Base-by-base conservation (phyloP, 2,329 filamentous ascomycete genomes). In the Penicillium sp. region DNA sequence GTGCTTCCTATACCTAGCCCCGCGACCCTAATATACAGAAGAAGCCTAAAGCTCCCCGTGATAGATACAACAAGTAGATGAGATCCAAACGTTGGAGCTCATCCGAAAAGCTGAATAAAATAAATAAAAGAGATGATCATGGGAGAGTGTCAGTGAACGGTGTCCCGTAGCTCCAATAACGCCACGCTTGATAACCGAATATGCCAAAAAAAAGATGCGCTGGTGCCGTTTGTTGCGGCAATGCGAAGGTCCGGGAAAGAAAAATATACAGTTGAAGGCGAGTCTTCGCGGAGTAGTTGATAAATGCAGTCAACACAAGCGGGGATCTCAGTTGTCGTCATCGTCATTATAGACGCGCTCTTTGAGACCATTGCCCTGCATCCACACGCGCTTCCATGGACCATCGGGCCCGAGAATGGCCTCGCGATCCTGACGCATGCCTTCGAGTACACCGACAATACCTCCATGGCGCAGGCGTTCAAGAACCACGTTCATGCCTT, bases 371-470 rank as follows among this genome's bases (percentile, higher is more conserved):
- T 60, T 63, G 6, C 68, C 66, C 12, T 68, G 61, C 24, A 67
- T 51, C 71, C 68, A 74, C 18, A 66, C 65, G 27, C 67, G 65
- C 57, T 73, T 70, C 68, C 69, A 73, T 11, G 67, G 63, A 5
- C 69, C 65, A 13, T 73, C 67, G 5, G 62, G 55, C 4, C 65
- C 68, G 50, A 64, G 58, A 49, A 65, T 59, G 43, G 64, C 61
- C 56, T 79, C 75, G 36, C 77, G 73, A 60, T 86, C 83, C 57
- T 74, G 72, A 44, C 81, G 73, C 83, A 86, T 86, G 27, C 82
- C 83, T 55, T 86, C 84, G 28, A 88, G 69, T n/a, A 86, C 84
- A 24, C 70, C 83, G 12, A 85, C 81, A 13, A 88, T 71, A 0
- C 84, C 85, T 35, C 84, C 84, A 49, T 76, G 74, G 46, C 84